Conservation (phyloP, 2,329 filamentous ascomycete genomes). For the Epichloe hybrida region DNA sequence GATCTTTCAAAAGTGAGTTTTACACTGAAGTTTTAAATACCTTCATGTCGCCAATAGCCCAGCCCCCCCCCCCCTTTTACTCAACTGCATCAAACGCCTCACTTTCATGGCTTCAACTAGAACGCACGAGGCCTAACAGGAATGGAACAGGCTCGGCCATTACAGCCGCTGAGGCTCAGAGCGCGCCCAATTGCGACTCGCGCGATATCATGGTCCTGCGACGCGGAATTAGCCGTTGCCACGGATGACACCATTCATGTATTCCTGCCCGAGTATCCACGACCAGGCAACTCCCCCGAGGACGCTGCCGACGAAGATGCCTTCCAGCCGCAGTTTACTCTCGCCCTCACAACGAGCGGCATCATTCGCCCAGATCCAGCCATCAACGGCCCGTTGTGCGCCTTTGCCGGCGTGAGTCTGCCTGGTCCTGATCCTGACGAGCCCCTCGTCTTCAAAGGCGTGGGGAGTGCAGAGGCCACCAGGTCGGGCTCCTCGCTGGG, state of each 20-base stretch:
- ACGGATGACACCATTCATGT: slow-evolving; percentile 42
- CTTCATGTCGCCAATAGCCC: no score
- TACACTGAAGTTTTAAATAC: not conserved
- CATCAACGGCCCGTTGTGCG: slow-evolving; percentile 33
- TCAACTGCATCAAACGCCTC: no score
- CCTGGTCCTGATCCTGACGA: slow-evolving; percentile 14
- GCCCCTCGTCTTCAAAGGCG: slow-evolving; percentile 24
- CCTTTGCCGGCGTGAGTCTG: slow-evolving; percentile 21
- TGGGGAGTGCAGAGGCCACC: slow-evolving; percentile 32
- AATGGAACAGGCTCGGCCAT: slow-evolving; percentile 26
- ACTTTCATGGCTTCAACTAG: not conserved
- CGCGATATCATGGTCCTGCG: slow-evolving; percentile 38
- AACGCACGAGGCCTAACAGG: not conserved
- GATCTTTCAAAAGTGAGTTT: slow-evolving; percentile 3
- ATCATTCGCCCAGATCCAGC: slow-evolving; percentile 25
- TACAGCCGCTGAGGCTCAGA: slow-evolving; percentile 31
- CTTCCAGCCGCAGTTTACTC: slow-evolving; percentile 20
- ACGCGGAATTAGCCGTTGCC: slow-evolving; percentile 42
- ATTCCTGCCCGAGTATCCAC: slow-evolving; percentile 33
- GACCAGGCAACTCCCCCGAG: slow-evolving; percentile 10
- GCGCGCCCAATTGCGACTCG: slow-evolving; percentile 31
- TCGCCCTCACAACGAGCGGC: slow-evolving; percentile 19
- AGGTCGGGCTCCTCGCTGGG: slow-evolving; percentile 37
- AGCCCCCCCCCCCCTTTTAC: no score
- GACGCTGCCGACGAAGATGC: slow-evolving; percentile 16